Base-by-base conservation (phyloP, 2,329 filamentous ascomycete species). In the Colletotrichum echinochloae region DNA sequence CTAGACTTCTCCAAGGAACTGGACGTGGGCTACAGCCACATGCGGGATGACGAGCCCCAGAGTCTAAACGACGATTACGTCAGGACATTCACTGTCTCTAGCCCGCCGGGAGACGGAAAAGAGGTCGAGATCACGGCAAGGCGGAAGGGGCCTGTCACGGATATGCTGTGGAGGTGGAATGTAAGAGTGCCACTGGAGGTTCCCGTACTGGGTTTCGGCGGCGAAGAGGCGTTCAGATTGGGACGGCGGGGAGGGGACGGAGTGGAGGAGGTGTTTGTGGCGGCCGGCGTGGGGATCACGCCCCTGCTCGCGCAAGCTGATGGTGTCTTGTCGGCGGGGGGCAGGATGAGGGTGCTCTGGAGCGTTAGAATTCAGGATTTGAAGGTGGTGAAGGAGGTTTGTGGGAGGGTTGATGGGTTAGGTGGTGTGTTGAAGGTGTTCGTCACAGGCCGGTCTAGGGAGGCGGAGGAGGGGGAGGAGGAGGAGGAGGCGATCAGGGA, bases 11-110 rank as follows among this genome's bases (percentile, higher is more conserved):
- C 86, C 16, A 78, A 84, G 0, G 90, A 95, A 75, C 82, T 97
- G 1, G 89, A 92, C 73, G 79, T 85, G 14, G 94, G 94, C 0
- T 97, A 94, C 79, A 88, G 86, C 59, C 94, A 97, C 78, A 97
- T 97, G 94, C 85, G 90, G 3, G 91, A 97, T 73, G 89, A 92
- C 67, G 93, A 97, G 74, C 94, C 94, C 6, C 86, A 86, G 73
- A 92, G 90, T 74, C 79, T 97, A 20, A 97, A 97, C 75, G 94
- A 97, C 77, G 94, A 97, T 77, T 95, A 89, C 72, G 84, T 96
- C 5, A 85, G 94, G 35, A 97, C 94, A 0, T 97, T 97, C 76
- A 97, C 94, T 2, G 86, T 97, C 0, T 93, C 91, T 1, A 93
- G 87, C 2, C 79, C 83, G 1, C 88, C 90, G 0, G 73, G 88